phyloP scores from a whole-genome alignment of 1,139 yeast species.

The Candida pseudoviswanathii region DNA sequence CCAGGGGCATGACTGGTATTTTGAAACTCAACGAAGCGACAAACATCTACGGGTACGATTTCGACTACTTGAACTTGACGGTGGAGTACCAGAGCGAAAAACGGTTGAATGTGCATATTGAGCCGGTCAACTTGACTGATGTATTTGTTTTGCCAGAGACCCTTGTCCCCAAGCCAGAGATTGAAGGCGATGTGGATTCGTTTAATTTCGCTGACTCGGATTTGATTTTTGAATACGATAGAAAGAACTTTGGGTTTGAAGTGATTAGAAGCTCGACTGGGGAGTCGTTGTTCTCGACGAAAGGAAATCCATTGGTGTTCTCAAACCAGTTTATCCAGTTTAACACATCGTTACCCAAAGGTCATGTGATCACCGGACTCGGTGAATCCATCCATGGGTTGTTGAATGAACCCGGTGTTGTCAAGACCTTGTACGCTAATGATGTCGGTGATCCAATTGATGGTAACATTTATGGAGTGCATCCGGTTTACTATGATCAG shows the following conservation, averaged over 20 bases:
- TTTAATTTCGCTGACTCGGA: slow-evolving; percentile 19
- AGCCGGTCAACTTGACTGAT: slow-evolving; percentile 25
- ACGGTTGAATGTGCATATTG: slow-evolving; percentile 28
- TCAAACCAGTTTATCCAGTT: slow-evolving; percentile 35
- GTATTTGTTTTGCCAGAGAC: slow-evolving; percentile 28
- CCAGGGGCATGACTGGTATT: slow-evolving; percentile 24
- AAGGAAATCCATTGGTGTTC: slow-evolving; percentile 31
- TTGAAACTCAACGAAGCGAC: slow-evolving; percentile 25
- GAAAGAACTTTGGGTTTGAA: slow-evolving; percentile 26
- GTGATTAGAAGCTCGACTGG: slow-evolving; percentile 24
- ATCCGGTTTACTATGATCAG: slow-evolving; percentile 25
- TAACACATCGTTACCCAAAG: slow-evolving; percentile 28
- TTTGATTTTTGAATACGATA: slow-evolving; percentile 23
- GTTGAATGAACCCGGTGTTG: slow-evolving; percentile 27
- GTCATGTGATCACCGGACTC: slow-evolving; percentile 29
- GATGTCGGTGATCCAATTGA: slow-evolving; percentile 26
- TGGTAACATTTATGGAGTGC: slow-evolving; percentile 28
- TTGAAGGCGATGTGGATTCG: slow-evolving; percentile 14
- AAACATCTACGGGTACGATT: slow-evolving; percentile 34
- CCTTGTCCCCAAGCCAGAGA: slow-evolving; percentile 23
- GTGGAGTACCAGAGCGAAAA: slow-evolving; percentile 28
- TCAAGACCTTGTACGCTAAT: slow-evolving; percentile 26
- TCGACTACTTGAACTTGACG: slow-evolving; percentile 24
- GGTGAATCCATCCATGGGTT: slow-evolving; percentile 35
- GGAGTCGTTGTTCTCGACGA: slow-evolving; percentile 23